Evolutionary conservation across 2,329 filamentous ascomycete species (phyloP).

Genomic region (Aspergillus unguis): DNA sequence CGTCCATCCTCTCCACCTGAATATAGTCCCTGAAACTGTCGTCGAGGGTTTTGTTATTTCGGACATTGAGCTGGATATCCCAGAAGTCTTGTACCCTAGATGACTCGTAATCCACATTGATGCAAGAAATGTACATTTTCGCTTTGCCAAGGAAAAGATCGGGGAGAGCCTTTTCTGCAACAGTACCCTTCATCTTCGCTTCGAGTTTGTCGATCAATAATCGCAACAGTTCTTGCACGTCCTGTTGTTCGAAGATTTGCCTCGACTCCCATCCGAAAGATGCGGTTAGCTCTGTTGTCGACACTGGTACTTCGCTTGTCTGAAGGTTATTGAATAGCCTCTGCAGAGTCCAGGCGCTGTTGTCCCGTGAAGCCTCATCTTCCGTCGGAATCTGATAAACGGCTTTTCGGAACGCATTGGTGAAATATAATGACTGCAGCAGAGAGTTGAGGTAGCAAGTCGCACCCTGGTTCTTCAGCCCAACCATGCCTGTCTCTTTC

Average conservation of each 20-base stretch:
- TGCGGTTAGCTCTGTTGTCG: constrained; percentile 88
- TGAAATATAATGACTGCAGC: constrained; percentile 80
- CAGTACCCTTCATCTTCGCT: constrained; percentile 95
- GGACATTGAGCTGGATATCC: constrained; percentile 97
- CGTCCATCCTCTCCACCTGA: constrained; percentile 92
- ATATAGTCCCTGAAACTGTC: constrained; percentile 97
- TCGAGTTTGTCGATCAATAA: constrained; percentile 98
- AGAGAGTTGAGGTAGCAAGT: constrained; percentile 86
- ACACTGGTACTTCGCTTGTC: constrained; percentile 76
- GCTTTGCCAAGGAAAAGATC: constrained; percentile 96
- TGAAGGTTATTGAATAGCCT: constrained; percentile 93
- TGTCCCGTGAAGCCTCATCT: constrained; percentile 72
- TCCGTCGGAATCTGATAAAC: constrained; percentile 97
- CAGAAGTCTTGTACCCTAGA: constrained; percentile 96
- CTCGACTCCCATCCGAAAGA: constrained; percentile 98
- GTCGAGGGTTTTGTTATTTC: constrained; percentile 85
- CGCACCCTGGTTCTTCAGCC: constrained; percentile 92
- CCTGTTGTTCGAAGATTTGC: constrained; percentile 98
- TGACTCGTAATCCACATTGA: constrained; percentile 96
- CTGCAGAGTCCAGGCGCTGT: constrained; percentile 92
- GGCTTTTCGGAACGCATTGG: constrained; percentile 90
- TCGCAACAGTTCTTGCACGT: constrained; percentile 93
- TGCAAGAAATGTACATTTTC: constrained; percentile 98
- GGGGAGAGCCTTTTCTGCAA: constrained; percentile 81
- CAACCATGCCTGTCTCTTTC: constrained; percentile 95